Conservation (phyloP, 495 filamentous ascomycete genomes). For the Aspergillus egyptiacus region DNA sequence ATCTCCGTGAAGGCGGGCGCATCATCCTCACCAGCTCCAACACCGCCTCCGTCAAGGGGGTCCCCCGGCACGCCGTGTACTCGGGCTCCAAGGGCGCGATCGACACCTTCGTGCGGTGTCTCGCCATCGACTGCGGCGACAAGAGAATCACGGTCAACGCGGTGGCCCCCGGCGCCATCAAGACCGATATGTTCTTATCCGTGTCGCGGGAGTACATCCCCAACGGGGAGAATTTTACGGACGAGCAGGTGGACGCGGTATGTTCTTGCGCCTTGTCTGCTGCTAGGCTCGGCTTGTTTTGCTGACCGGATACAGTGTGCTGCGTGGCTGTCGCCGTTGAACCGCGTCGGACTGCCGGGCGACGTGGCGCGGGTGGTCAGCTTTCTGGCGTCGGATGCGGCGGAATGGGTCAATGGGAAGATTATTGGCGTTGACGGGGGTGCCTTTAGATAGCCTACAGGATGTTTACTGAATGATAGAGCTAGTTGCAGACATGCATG, state of each 20-base stretch:
- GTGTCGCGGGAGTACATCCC: constrained; percentile 62
- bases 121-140: constrained; percentile 67
- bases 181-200: constrained; percentile 70
- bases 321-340: constrained; percentile 32
- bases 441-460: not conserved
- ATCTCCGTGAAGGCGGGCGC: constrained; percentile 60
- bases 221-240: constrained; percentile 6
- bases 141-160: constrained; percentile 72
- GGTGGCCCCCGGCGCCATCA: constrained; percentile 70
- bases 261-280: not conserved
- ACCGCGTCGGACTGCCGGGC: constrained; percentile 48
- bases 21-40: constrained; percentile 55
- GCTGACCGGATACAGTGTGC: not conserved
- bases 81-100: constrained; percentile 72
- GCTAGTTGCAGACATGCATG: not conserved
- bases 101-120: constrained; percentile 70
- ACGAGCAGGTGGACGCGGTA: constrained; percentile 4
- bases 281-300: not conserved
- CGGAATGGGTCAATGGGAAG: constrained; percentile 58
- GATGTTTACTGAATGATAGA: no score
- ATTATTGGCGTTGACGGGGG: constrained; percentile 10
- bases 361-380: constrained; percentile 56
- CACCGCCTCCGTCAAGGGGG: constrained; percentile 45
- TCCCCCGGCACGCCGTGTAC: constrained; percentile 70
- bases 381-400: constrained; percentile 50